Percentiles rank a stretch among this genome's conserved stretches.
These are phyloP conservation scores for Malassezia nana DNA, from an alignment of 1,284 basidiomycete species.

Conservation along the genomic window DNA sequence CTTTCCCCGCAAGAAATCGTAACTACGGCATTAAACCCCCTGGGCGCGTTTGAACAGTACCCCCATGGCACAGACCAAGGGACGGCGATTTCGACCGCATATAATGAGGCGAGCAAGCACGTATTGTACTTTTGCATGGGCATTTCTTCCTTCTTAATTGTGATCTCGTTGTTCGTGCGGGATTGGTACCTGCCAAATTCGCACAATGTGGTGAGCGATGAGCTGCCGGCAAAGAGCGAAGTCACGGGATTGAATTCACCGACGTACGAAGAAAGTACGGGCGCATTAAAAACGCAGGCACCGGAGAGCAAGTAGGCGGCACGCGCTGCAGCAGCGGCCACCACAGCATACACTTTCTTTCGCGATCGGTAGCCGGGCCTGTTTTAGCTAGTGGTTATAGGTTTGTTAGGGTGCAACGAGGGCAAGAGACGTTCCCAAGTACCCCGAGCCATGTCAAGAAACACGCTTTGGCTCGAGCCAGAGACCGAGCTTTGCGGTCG, in stretches of 20 bases:
- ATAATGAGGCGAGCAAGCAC: conserved; percentile 35
- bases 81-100: conserved; percentile 26
- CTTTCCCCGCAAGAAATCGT: background rate
- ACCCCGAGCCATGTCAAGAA: conserved; percentile 24
- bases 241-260: conserved; percentile 1
- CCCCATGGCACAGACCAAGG: conserved; percentile 29
- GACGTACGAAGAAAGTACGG: background rate
- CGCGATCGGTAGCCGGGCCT: too few relatives aligned
- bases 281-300: background rate
- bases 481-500: conserved; percentile 27
- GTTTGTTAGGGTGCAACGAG: background rate
- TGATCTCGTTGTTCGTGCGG: conserved; percentile 27
- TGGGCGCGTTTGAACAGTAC: conserved; percentile 18
- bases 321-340: too few relatives aligned
- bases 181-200: conserved; percentile 34
- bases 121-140: conserved; percentile 34
- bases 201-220: conserved; percentile 44
- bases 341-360: too few relatives aligned
- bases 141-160: conserved; percentile 31
- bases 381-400: too few relatives aligned
- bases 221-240: conserved; percentile 30
- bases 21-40: background rate
- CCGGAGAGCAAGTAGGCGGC: too few relatives aligned
- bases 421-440: conserved; percentile 19
- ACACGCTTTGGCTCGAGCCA: conserved; percentile 19